phyloP scores from a whole-genome alignment of 139 green algal genomes.

The Ettlia oleoabundans region DNA sequence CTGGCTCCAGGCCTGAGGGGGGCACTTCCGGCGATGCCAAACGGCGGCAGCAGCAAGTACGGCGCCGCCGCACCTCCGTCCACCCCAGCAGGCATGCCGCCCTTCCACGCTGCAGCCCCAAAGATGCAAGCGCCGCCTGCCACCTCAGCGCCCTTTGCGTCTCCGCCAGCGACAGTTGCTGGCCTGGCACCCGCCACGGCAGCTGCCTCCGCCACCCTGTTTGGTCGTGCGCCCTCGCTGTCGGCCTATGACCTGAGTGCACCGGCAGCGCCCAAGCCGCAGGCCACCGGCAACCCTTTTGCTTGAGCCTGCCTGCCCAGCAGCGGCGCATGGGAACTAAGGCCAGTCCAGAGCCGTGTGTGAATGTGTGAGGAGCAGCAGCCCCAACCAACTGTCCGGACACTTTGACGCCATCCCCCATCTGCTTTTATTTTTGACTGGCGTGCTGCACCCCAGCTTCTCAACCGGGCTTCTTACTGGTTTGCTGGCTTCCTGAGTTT shows the following conservation, averaged over 20 bases:
- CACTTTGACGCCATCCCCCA: too few species aligned
- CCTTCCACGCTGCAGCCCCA: not conserved
- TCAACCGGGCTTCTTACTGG: too few species aligned
- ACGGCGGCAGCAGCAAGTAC: not conserved
- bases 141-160: not conserved
- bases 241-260: constrained; percentile 41
- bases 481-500: too few species aligned
- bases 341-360: too few species aligned
- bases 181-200: not conserved
- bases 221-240: constrained; percentile 21
- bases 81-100: constrained; percentile 12
- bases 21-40: not conserved
- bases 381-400: too few species aligned
- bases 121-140: not conserved
- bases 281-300: constrained; percentile 49
- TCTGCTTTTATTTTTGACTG: too few species aligned
- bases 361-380: too few species aligned
- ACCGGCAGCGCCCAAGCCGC: constrained; percentile 38
- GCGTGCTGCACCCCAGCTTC: too few species aligned
- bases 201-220: constrained; percentile 32
- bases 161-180: not conserved
- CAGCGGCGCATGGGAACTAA: too few species aligned
- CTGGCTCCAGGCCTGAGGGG: constrained; percentile 27
- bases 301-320: not conserved
- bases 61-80: constrained; percentile 9